Evolutionary conservation across 345 rosid genomes (phyloP).

Genomic region (Bretschneidera sinensis): DNA sequence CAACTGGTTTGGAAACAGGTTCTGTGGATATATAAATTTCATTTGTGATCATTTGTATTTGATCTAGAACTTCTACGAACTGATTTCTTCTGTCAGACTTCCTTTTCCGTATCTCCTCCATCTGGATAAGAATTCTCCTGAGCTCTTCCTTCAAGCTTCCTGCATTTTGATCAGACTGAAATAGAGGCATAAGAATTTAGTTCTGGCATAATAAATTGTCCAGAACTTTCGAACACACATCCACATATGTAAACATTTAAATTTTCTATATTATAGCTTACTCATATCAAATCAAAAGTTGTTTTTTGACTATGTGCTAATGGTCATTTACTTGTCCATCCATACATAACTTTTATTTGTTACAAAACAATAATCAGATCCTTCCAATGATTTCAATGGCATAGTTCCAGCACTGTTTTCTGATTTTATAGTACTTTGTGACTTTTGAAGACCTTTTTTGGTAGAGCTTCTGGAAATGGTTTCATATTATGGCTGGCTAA

Average conservation of each 20-base stretch:
- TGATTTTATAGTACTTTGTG: no score
- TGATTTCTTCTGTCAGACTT: slow-evolving; percentile 75
- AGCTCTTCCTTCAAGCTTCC: slow-evolving; percentile 91
- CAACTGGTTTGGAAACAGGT: slow-evolving; percentile 22
- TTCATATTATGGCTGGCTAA: no score
- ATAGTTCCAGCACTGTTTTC: no score
- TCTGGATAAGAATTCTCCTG: slow-evolving; percentile 56
- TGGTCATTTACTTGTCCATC: no score
- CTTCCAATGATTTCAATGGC: no score
- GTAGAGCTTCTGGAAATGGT: no score
- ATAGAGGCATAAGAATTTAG: slow-evolving; percentile 8
- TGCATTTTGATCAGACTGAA: slow-evolving; percentile 67
- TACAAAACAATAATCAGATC: no score
- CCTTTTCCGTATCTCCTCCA: slow-evolving; percentile 88
- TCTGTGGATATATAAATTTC: slow-evolving; percentile 53
- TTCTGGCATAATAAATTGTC: not conserved
- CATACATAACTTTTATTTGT: no score
- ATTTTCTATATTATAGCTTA: no score
- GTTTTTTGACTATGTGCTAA: no score
- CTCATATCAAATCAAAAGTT: no score
- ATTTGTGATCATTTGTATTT: slow-evolving; percentile 42
- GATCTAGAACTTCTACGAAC: slow-evolving; percentile 57
- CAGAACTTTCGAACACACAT: not conserved
- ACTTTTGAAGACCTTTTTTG: no score
- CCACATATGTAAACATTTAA: not conserved